Conservation (phyloP, 176 grass and related monocot species). For the Eleusine coracana region DNA sequence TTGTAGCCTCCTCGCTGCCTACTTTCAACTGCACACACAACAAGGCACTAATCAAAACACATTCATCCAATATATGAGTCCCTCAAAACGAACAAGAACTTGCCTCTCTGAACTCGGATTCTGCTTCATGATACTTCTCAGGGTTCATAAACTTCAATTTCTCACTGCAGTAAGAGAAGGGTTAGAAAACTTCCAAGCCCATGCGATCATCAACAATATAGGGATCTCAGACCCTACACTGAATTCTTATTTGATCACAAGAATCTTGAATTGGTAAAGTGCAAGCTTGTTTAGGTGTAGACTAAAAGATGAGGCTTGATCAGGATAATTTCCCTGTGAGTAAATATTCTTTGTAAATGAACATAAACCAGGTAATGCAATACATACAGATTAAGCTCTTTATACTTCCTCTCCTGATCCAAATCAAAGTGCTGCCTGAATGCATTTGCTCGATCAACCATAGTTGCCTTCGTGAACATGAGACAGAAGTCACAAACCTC, state of each 20-base stretch:
- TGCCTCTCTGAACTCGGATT: conserved; percentile 86
- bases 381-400: conserved; percentile 94
- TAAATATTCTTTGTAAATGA: conserved; percentile 8
- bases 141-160: conserved; percentile 93
- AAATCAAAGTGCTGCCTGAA: conserved; percentile 95
- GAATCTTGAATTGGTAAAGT: neutral
- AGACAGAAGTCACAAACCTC: conserved; percentile 6
- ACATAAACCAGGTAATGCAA: conserved; percentile 8
- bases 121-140: conserved; percentile 70
- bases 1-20: conserved; percentile 86
- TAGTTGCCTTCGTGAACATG: conserved; percentile 58
- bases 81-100: conserved; percentile 30
- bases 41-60: conserved; percentile 32
- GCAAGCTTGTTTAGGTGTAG: neutral
- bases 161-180: conserved; percentile 59
- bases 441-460: conserved; percentile 95
- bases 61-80: conserved; percentile 17
- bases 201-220: conserved; percentile 3
- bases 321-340: conserved; percentile 1
- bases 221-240: conserved; percentile 12
- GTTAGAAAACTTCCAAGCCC: conserved; percentile 16
- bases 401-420: conserved; percentile 89
- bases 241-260: neutral
- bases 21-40: conserved; percentile 74
- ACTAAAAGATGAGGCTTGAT: conserved; percentile 5